phyloP scores from a whole-genome alignment of 2,329 filamentous ascomycete species.

The Cladosporium halotolerans region DNA sequence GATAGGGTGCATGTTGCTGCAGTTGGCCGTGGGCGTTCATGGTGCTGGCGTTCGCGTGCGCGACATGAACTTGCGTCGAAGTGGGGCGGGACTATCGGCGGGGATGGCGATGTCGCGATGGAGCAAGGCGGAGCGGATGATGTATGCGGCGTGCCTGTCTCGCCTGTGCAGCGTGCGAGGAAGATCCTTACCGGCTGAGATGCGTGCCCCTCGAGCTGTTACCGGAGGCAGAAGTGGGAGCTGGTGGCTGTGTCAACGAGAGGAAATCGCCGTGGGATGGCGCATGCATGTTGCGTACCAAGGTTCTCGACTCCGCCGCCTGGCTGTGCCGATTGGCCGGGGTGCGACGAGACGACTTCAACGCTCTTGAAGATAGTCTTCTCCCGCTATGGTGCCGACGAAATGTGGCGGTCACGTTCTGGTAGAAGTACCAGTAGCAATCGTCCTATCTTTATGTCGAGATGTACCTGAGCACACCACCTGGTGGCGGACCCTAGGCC shows the following conservation, averaged over 20 bases:
- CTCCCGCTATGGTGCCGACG: too few relatives aligned
- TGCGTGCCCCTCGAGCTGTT: neutral
- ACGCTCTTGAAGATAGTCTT: neutral
- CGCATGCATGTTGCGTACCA: constrained; percentile 1
- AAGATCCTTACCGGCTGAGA: too few relatives aligned
- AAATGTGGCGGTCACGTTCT: too few relatives aligned
- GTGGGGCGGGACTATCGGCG: neutral
- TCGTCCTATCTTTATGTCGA: too few relatives aligned
- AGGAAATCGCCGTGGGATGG: neutral
- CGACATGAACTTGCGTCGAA: constrained; percentile 3
- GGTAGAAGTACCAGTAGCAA: too few relatives aligned
- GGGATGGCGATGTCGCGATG: neutral
- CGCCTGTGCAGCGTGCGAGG: too few relatives aligned
- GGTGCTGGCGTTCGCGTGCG: constrained; percentile 1
- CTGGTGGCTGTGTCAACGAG: neutral
- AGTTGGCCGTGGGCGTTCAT: constrained; percentile 7
- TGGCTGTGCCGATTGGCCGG: constrained; percentile 5
- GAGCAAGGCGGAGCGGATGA: neutral
- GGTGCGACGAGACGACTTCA: constrained; percentile 2
- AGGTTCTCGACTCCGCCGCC: neutral
- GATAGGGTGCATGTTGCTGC: constrained; percentile 5
- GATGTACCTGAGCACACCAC: too few relatives aligned
- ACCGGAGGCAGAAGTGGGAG: neutral
- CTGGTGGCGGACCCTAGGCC: too few relatives aligned
- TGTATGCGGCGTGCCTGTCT: neutral